phyloP scores from a whole-genome alignment of 1,284 basidiomycete genomes.

The Moniliella sp. region DNA sequence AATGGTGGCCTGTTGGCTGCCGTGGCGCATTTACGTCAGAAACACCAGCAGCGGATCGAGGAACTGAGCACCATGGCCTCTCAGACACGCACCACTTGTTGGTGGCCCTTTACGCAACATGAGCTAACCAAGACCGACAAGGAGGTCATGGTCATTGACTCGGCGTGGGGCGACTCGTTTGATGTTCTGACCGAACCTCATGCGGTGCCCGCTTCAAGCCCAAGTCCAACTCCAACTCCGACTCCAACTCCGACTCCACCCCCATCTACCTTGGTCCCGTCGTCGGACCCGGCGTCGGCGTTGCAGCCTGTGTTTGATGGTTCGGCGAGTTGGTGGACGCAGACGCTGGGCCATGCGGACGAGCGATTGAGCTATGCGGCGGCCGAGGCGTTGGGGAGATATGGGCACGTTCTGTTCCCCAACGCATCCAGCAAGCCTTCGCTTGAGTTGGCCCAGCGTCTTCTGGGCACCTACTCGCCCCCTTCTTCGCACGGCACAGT shows the following conservation, averaged over 20 bases:
- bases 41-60: slow-evolving; percentile 46
- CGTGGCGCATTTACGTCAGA: slow-evolving; percentile 45
- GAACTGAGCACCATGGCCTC: slow-evolving; percentile 57
- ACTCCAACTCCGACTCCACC: no score
- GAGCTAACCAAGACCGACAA: slow-evolving; percentile 9
- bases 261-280: slow-evolving; percentile 2
- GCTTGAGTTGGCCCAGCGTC: slow-evolving; percentile 50
- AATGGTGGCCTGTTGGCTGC: slow-evolving; percentile 39
- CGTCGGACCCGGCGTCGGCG: slow-evolving; percentile 9
- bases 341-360: slow-evolving; percentile 65
- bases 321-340: slow-evolving; percentile 96
- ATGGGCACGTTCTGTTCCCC: slow-evolving; percentile 91
- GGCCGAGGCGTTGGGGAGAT: slow-evolving; percentile 68
- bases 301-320: slow-evolving; percentile 61
- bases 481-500: no score
- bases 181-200: not conserved
- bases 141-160: slow-evolving; percentile 16
- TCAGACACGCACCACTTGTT: slow-evolving; percentile 55
- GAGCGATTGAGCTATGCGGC: slow-evolving; percentile 61
- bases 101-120: slow-evolving; percentile 98
- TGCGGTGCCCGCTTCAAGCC: slow-evolving; percentile 4
- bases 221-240: no score
- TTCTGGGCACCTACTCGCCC: slow-evolving; percentile 42
- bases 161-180: slow-evolving; percentile 6
- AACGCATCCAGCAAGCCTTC: slow-evolving; percentile 67